Base-by-base conservation (phyloP, 2,329 filamentous ascomycete genomes). In the Geosmithia putterillii region DNA sequence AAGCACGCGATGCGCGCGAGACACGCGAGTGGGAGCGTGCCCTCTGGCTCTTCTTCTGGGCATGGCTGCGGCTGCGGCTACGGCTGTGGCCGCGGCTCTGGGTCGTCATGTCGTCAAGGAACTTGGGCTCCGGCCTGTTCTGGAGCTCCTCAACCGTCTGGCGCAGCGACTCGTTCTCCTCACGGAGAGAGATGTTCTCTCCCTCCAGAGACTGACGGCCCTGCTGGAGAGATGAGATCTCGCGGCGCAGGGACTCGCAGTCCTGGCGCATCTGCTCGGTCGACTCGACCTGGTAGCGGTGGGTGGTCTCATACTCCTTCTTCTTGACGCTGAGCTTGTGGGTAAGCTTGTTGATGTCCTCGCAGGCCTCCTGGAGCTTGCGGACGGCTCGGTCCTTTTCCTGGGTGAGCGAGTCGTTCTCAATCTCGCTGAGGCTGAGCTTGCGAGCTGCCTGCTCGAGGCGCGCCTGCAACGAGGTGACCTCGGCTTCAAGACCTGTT, bases 381-480 rank as follows among this genome's bases (percentile, higher is more conserved):
- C 70, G 70, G 41, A 82, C 66, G 34, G 81, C 73, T 40, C 77
- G 75, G 50, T 85, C 80, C 23, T 79, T 73, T 57, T 86, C 82
- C 23, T 74, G 69, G 3, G 70, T 68, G 37, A 83, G 61, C 3
- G 77, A 73, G 47, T 81, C 74, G 46, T 74, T 78, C 47, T 79
- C 73, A 42, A 79, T 77, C 42, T 83, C 76, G 32, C 72, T 68
- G n/a, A 76, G 67, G 47, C 71, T 76, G 20, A 74, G 64, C 53
- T 81, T 81, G 38, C 74, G 74, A 44, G 79, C 76, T 34, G 74
- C 69, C 48, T 79, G 70, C 46, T 82, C 76, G 2, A 85, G 63
- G 15, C 74, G 76, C 7, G 70, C 64, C 51, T 81, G 74, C 34
- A 84, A 62, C 18, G 75, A 68, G 40, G 74, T 69, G 38, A 84